Conservation (phyloP, 2,329 filamentous ascomycete genomes). For the Penicillium sp. region DNA sequence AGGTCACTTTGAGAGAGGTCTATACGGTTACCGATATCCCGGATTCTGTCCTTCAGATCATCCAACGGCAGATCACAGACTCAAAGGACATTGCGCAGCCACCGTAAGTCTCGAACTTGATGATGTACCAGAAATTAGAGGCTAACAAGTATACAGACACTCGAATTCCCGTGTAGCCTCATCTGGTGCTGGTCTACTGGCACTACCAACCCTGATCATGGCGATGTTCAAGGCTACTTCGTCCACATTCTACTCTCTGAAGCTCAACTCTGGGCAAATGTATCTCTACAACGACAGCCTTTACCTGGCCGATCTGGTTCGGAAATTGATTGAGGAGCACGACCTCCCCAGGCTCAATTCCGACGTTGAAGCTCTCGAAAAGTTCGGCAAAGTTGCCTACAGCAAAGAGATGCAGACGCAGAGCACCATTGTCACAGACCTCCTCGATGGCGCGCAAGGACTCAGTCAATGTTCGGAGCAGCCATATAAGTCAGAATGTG, state of each 20-base stretch:
- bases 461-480: conserved; percentile 59
- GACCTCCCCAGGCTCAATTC: conserved; percentile 50
- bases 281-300: conserved; percentile 64
- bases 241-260: conserved; percentile 45
- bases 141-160: conserved; percentile 29
- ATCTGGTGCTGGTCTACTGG: conserved; percentile 44
- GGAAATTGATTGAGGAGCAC: conserved; percentile 47
- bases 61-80: conserved; percentile 43
- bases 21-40: conserved; percentile 90
- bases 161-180: conserved; percentile 39
- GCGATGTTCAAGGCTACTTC: conserved; percentile 53
- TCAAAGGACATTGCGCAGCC: conserved; percentile 38
- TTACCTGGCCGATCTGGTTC: conserved; percentile 56
- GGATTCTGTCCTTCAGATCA: conserved; percentile 60
- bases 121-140: background rate
- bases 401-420: conserved; percentile 65
- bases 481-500: conserved; percentile 60
- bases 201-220: conserved; percentile 47
- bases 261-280: conserved; percentile 56
- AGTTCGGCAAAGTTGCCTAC: conserved; percentile 61
- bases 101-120: conserved; percentile 29
- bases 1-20: conserved; percentile 76
- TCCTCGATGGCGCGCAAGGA: conserved; percentile 62
- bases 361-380: conserved; percentile 57
- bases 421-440: conserved; percentile 59